These are phyloP conservation scores for Nothophytophthora sp. DNA, from an alignment of 352 stramenopile genomes.

Conservation along the genomic window DNA sequence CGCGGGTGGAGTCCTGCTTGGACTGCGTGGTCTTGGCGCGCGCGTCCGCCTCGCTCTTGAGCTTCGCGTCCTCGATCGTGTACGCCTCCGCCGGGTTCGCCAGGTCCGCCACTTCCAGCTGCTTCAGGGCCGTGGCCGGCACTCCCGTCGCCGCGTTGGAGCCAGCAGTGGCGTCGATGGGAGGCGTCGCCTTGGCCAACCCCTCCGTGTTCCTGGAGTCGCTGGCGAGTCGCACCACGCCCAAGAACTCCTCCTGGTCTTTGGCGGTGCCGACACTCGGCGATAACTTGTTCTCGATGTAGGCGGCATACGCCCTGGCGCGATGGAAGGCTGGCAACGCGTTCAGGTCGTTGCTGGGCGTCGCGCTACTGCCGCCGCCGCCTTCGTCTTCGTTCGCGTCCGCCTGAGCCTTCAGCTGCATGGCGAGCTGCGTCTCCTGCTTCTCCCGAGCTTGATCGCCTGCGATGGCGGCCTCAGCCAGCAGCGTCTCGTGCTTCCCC, in stretches of 20 bases:
- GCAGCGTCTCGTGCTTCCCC: conserved; percentile 35
- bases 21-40: conserved; percentile 50
- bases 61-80: conserved; percentile 92
- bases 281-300: conserved; percentile 54
- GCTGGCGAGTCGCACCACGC: conserved; percentile 46
- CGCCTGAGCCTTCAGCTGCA: conserved; percentile 46
- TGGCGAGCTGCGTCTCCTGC: conserved; percentile 46
- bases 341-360: conserved; percentile 46
- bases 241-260: conserved; percentile 58
- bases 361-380: conserved; percentile 21
- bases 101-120: conserved; percentile 74
- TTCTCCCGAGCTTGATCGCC: conserved; percentile 60
- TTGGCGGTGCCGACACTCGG: conserved; percentile 20
- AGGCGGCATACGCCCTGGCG: conserved; percentile 70
- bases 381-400: conserved; percentile 51
- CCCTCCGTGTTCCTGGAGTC: conserved; percentile 41
- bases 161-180: conserved; percentile 6
- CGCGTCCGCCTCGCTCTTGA: conserved; percentile 90
- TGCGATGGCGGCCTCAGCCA: conserved; percentile 47
- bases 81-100: conserved; percentile 74
- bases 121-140: conserved; percentile 6
- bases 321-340: conserved; percentile 66
- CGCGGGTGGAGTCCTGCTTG: conserved; percentile 89
- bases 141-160: conserved; percentile 16
- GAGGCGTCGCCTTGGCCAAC: conserved; percentile 16